Percentiles rank a stretch among this genome's conserved stretches.
phyloP scores from a whole-genome alignment of 805 yeast genomes.

The Schwanniomyces polymorphus region DNA sequence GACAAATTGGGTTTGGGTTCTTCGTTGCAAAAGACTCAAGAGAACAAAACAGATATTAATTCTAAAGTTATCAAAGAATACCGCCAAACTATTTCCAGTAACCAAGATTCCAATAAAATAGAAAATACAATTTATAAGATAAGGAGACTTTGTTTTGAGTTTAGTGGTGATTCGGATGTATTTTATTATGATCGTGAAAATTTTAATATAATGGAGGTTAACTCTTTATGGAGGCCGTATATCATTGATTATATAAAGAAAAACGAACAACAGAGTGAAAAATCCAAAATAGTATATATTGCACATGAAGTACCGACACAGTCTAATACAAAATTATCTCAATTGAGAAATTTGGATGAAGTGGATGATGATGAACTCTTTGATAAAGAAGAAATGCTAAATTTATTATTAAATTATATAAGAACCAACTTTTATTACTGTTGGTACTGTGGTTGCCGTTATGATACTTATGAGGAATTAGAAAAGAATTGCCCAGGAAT shows the following conservation, averaged over 20 bases:
- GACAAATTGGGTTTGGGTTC: slow-evolving; percentile 23
- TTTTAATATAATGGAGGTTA: slow-evolving; percentile 22
- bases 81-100: background rate
- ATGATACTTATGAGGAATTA: slow-evolving; percentile 36
- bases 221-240: slow-evolving; percentile 43
- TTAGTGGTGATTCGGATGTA: slow-evolving; percentile 36
- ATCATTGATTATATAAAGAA: slow-evolving; percentile 8
- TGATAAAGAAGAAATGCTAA: slow-evolving; percentile 20
- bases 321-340: slow-evolving; percentile 7
- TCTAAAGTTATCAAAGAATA: slow-evolving; percentile 2
- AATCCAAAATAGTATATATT: slow-evolving; percentile 19
- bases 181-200: slow-evolving; percentile 20
- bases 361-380: background rate
- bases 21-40: background rate
- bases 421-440: slow-evolving; percentile 45
- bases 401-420: slow-evolving; percentile 35
- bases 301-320: background rate
- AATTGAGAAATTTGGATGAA: slow-evolving; percentile 20
- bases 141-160: slow-evolving; percentile 43
- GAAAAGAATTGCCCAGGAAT: slow-evolving; percentile 50
- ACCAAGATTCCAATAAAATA: background rate
- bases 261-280: slow-evolving; percentile 11
- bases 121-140: slow-evolving; percentile 16
- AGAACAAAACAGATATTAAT: background rate
- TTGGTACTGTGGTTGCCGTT: slow-evolving; percentile 49